phyloP scores from a whole-genome alignment of 1,284 basidiomycete genomes.

The Exobasidium rhododendri region DNA sequence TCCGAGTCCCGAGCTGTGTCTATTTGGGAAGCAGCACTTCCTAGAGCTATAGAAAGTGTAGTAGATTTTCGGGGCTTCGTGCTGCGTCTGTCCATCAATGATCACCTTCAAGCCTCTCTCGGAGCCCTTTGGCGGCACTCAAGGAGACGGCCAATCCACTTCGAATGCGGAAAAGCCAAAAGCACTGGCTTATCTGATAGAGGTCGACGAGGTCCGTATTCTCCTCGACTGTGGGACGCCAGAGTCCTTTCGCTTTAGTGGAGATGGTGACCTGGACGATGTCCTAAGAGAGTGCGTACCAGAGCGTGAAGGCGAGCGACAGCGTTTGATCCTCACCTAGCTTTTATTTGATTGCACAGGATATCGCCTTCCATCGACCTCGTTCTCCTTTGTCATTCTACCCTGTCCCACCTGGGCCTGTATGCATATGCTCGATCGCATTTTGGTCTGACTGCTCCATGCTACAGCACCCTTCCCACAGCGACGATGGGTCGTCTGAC shows the following conservation, averaged over 20 bases:
- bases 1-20: too few relatives aligned
- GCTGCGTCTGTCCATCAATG: too few relatives aligned
- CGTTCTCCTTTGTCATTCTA: slow-evolving; percentile 87
- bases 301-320: too few relatives aligned
- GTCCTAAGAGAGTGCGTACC: slow-evolving; percentile 24
- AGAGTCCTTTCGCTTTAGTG: slow-evolving; percentile 42
- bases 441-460: slow-evolving; percentile 83
- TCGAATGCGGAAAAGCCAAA: slow-evolving; percentile 36
- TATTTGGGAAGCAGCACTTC: too few relatives aligned
- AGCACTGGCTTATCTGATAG: slow-evolving; percentile 68
- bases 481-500: slow-evolving; percentile 93
- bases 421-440: slow-evolving; percentile 84
- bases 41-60: too few relatives aligned
- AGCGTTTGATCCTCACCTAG: too few relatives aligned
- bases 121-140: slow-evolving; percentile 4
- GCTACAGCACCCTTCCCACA: slow-evolving; percentile 93
- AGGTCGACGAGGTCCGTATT: slow-evolving; percentile 90
- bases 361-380: slow-evolving; percentile 73
- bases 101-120: slow-evolving; percentile 19
- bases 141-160: background rate
- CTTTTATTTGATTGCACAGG: too few relatives aligned
- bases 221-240: slow-evolving; percentile 80
- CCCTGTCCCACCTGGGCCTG: slow-evolving; percentile 79
- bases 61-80: too few relatives aligned
- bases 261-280: slow-evolving; percentile 12